Conservation (phyloP, 2,329 filamentous ascomycete species). For the Pyricularia pennisetigena region DNA sequence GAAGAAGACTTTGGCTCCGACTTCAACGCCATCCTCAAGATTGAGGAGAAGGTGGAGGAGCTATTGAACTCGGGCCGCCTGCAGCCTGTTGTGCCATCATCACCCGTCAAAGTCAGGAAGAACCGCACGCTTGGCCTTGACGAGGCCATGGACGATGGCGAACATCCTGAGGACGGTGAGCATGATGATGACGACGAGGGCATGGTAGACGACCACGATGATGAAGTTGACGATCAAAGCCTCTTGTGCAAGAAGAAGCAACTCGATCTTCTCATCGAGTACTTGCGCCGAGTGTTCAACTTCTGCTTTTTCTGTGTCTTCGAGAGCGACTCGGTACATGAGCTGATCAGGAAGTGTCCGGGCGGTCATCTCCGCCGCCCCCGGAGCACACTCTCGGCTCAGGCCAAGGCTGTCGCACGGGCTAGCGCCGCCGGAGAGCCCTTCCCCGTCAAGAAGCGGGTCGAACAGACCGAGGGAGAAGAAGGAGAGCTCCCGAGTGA, state of each 20-base stretch:
- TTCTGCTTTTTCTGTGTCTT: slow-evolving; percentile 99
- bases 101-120: slow-evolving; percentile 53
- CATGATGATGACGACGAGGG: slow-evolving; percentile 78
- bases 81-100: slow-evolving; percentile 44
- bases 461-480: slow-evolving; percentile 41
- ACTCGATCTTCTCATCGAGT: slow-evolving; percentile 90
- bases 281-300: slow-evolving; percentile 91
- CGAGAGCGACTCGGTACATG: slow-evolving; percentile 93
- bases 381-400: slow-evolving; percentile 70
- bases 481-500: slow-evolving; percentile 52
- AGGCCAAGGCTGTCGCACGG: slow-evolving; percentile 74
- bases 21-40: slow-evolving; percentile 67
- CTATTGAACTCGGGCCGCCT: slow-evolving; percentile 67
- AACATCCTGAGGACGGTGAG: slow-evolving; percentile 60
- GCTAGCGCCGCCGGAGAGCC: slow-evolving; percentile 75
- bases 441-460: slow-evolving; percentile 75
- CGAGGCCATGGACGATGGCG: slow-evolving; percentile 50
- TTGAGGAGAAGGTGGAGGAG: slow-evolving; percentile 80
- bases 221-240: slow-evolving; percentile 82
- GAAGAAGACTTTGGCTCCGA: slow-evolving; percentile 73
- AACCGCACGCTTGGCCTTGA: slow-evolving; percentile 50
- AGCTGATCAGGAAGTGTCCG: slow-evolving; percentile 89
- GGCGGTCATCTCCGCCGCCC: slow-evolving; percentile 94
- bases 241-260: slow-evolving; percentile 91
- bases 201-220: slow-evolving; percentile 68